Evolutionary conservation across 179 eudicot genomes (phyloP), one percentile per base, ranked within the genome.

Genomic region (Silene noctiflora): DNA sequence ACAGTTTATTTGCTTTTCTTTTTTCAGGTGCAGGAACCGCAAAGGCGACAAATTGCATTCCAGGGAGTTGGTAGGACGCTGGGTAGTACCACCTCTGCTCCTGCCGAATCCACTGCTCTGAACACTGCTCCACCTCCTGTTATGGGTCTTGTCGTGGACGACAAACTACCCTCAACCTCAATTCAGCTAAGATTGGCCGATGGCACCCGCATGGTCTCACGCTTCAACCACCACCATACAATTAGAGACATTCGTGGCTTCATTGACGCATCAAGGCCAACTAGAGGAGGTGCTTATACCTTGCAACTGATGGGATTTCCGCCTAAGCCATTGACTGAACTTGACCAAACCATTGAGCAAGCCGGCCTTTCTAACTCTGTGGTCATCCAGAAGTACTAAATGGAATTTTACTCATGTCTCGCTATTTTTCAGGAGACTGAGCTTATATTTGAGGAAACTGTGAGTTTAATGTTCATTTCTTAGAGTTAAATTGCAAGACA

Each of bases 321-420:
- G 69, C 98, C 98, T 56, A 94, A 92, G 80, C 89, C 87, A 73
- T 91, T 94, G 58, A 80, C 85, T 22, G 91, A 92, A 80, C 86
- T 84, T 21, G 85, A 88, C 75, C 97, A 91, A 88, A 89, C 98
- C 3, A 88, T 94, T 39, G 97, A 92, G 78, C 86, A 90, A 78
- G 94, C 96, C 19, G 98, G 95, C 6, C 87, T 94, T 35, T 90
- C 91, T 53, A 94, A 89, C 76, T 94, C 98, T 0, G 98, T 94
- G 35, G 89, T 94, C 21, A 87, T 94, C 80, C 98, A 92, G 91
- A 94, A 86, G 78, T 78, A 87, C 46, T 90, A 83, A 80, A 5
- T 44, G 13, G 14, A 14, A 2, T 39, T 39, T 44, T 11, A 10
- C 14, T 44, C 51, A 44, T 44, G 51, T 44, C 46, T 0, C 2